Conservation (phyloP, 345 rosid genomes). For the Aquilaria yunnanensis region DNA sequence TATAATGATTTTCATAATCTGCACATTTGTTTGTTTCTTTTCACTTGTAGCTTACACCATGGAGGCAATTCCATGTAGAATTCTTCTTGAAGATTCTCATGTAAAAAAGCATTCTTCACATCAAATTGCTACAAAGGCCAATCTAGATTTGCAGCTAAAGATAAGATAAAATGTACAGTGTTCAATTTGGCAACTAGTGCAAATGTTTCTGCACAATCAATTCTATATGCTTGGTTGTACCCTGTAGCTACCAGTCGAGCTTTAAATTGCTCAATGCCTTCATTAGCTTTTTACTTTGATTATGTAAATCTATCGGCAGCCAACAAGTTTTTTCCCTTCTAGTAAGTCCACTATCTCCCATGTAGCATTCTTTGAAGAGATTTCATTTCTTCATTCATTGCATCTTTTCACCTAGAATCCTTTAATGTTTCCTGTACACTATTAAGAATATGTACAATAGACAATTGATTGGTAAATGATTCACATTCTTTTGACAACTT, state of each 20-base stretch:
- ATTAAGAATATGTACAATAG: not conserved
- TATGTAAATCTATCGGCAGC: no score
- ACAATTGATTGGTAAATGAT: conserved; percentile 1
- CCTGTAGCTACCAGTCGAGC: not conserved
- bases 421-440: not conserved
- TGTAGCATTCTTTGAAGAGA: no score
- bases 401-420: not conserved
- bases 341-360: no score
- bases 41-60: not conserved
- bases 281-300: not conserved
- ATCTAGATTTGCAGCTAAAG: no score
- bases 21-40: not conserved
- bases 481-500: not conserved
- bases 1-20: not conserved
- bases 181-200: no score
- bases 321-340: no score
- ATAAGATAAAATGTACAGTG: no score
- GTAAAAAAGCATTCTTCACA: not conserved
- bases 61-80: not conserved
- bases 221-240: not conserved
- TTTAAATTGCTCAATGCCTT: not conserved
- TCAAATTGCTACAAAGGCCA: not conserved
- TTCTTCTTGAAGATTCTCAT: not conserved
- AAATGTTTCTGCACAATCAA: not conserved
- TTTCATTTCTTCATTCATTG: not conserved